Evolutionary conservation across 495 filamentous ascomycete genomes (phyloP).

Genomic region (Penicillium parvum): DNA sequence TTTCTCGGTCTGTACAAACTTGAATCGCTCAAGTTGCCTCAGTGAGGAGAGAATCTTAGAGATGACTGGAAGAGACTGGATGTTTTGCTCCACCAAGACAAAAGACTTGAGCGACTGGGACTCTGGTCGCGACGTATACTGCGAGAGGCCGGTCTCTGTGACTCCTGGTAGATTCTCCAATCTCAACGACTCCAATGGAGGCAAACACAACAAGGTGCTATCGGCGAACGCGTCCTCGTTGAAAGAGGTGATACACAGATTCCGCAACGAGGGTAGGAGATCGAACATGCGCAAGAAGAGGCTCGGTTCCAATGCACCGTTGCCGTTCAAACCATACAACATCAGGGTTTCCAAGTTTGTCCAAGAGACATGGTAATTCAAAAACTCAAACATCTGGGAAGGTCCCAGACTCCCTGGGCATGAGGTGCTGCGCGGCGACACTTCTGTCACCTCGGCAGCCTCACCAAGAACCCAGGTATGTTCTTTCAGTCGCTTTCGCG

Average conservation of each 20-base stretch:
- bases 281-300: constrained; percentile 66
- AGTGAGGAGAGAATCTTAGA: constrained; percentile 71
- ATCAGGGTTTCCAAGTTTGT: constrained; percentile 66
- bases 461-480: constrained; percentile 72
- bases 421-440: constrained; percentile 40
- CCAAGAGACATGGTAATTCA: constrained; percentile 70
- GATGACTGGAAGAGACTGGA: constrained; percentile 64
- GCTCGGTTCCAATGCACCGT: constrained; percentile 59
- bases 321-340: constrained; percentile 57
- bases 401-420: constrained; percentile 54
- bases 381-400: constrained; percentile 62
- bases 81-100: constrained; percentile 60
- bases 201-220: constrained; percentile 62
- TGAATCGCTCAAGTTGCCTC: constrained; percentile 57
- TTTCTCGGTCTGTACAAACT: constrained; percentile 60
- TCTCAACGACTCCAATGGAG: constrained; percentile 66
- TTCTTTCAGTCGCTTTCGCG: constrained; percentile 66
- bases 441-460: constrained; percentile 40
- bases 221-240: constrained; percentile 70
- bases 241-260: constrained; percentile 72
- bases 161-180: constrained; percentile 73
- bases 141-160: constrained; percentile 69
- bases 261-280: constrained; percentile 61
- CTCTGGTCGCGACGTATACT: constrained; percentile 58
- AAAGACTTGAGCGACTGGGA: constrained; percentile 55